Percentiles rank a stretch among this genome's conserved stretches.
These are phyloP conservation scores for Globisporangium solare DNA, from an alignment of 352 stramenopile species.

Conservation along the genomic window DNA sequence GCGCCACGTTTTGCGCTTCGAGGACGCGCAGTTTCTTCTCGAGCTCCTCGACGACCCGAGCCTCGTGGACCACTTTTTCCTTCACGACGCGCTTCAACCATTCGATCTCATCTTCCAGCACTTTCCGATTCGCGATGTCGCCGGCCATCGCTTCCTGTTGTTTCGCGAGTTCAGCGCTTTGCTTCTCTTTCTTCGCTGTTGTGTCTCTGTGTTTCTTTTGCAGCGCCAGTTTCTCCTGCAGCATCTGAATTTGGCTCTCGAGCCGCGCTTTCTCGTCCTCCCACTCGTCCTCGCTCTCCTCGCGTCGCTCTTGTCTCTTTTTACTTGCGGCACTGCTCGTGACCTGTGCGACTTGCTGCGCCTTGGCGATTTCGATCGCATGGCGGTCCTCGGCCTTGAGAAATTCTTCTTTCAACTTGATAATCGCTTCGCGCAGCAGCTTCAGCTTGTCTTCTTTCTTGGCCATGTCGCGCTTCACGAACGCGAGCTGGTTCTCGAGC, in stretches of 20 bases:
- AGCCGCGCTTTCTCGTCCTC: constrained; percentile 28
- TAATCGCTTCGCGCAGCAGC: constrained; percentile 69
- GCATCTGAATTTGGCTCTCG: constrained; percentile 48
- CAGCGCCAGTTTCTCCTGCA: constrained; percentile 59
- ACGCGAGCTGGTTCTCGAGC: constrained; percentile 41
- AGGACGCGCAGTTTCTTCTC: constrained; percentile 71
- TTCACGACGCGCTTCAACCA: constrained; percentile 52
- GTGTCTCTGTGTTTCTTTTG: constrained; percentile 18
- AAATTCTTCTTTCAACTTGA: constrained; percentile 88
- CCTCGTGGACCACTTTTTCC: constrained; percentile 48
- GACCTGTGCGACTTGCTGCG: constrained; percentile 35
- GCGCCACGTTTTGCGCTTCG: constrained; percentile 76
- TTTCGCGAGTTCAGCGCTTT: not conserved
- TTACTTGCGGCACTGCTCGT: not conserved
- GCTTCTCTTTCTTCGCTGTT: constrained; percentile 18
- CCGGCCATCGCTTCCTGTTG: constrained; percentile 15
- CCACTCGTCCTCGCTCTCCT: too few relatives aligned
- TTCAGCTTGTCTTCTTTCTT: constrained; percentile 66
- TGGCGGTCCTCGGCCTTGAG: constrained; percentile 78
- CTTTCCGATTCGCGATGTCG: constrained; percentile 3
- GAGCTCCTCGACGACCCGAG: constrained; percentile 41
- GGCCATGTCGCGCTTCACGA: constrained; percentile 33
- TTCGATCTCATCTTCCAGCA: constrained; percentile 42
- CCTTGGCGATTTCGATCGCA: constrained; percentile 62
- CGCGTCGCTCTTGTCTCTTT: not conserved